These are phyloP conservation scores for Candida rishiriensis DNA, from an alignment of 805 yeast species.

Conservation along the genomic window DNA sequence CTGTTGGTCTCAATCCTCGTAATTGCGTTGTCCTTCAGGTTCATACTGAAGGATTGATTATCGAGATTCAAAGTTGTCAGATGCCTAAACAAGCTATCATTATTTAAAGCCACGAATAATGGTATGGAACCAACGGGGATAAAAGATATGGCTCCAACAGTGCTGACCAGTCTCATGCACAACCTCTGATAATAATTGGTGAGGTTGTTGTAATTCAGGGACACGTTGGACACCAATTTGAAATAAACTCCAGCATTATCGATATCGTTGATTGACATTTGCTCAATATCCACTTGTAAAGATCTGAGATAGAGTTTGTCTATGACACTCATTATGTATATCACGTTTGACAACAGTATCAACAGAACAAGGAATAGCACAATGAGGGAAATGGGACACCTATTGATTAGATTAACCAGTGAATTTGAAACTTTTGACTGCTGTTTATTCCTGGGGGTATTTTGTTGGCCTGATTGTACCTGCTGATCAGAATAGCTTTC, in stretches of 20 bases:
- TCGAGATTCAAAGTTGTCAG: slow-evolving; percentile 1
- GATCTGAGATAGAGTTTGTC: slow-evolving; percentile 1
- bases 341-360: background rate
- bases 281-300: background rate
- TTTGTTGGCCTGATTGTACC: background rate
- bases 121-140: slow-evolving; percentile 1
- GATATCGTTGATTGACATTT: slow-evolving; percentile 2
- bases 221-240: background rate
- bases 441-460: background rate
- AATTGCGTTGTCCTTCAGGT: background rate
- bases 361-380: background rate
- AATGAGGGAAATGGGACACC: background rate
- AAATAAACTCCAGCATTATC: slow-evolving; percentile 4
- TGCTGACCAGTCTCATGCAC: slow-evolving; percentile 2
- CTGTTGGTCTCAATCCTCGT: background rate
- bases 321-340: background rate
- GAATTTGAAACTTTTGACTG: no score
- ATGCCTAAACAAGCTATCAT: background rate
- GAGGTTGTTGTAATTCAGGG: slow-evolving; percentile 6
- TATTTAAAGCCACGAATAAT: slow-evolving; percentile 2
- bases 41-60: background rate
- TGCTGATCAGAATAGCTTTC: background rate
- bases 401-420: background rate
- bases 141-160: background rate
- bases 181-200: slow-evolving; percentile 1